A percentile compares a stretch with the other conserved stretches of the same genome.
Evolutionary conservation across 1,139 yeast species (phyloP).

Genomic region (Candida tetrigidarum): DNA sequence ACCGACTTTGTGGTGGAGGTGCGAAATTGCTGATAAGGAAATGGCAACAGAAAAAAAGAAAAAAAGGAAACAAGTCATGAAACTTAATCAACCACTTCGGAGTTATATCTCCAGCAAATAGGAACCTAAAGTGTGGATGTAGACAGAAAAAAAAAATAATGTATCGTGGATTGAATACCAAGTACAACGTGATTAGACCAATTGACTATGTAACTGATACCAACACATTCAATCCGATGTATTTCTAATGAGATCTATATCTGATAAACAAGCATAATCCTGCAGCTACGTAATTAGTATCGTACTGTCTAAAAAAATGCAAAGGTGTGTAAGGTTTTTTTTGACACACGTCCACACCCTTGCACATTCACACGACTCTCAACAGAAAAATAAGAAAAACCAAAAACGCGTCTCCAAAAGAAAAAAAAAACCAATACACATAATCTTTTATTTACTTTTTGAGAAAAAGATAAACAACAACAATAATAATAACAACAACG

Average conservation of each 20-base stretch:
- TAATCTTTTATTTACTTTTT: too few relatives aligned
- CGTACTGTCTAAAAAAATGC: too few relatives aligned
- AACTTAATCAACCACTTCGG: neutral
- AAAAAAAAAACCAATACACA: too few relatives aligned
- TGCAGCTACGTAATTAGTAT: too few relatives aligned
- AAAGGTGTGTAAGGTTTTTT: too few relatives aligned
- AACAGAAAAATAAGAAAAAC: too few relatives aligned
- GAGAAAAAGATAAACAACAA: neutral
- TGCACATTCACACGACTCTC: neutral
- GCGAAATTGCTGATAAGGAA: neutral
- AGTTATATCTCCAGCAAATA: neutral
- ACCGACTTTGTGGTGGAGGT: neutral
- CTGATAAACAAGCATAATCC: too few relatives aligned
- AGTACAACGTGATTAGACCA: neutral
- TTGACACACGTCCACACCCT: too few relatives aligned
- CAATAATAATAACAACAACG: neutral
- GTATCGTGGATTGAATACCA: neutral
- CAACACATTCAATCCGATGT: too few relatives aligned
- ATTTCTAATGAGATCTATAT: too few relatives aligned
- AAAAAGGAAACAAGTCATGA: neutral
- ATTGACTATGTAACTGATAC: too few relatives aligned
- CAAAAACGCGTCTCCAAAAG: slow-evolving; percentile 1
- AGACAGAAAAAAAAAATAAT: neutral
- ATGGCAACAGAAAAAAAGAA: neutral
- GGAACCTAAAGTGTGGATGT: too few relatives aligned